Evolutionary conservation across 2,329 filamentous ascomycete genomes (phyloP).

Genomic region (Penicillium nordicum): DNA sequence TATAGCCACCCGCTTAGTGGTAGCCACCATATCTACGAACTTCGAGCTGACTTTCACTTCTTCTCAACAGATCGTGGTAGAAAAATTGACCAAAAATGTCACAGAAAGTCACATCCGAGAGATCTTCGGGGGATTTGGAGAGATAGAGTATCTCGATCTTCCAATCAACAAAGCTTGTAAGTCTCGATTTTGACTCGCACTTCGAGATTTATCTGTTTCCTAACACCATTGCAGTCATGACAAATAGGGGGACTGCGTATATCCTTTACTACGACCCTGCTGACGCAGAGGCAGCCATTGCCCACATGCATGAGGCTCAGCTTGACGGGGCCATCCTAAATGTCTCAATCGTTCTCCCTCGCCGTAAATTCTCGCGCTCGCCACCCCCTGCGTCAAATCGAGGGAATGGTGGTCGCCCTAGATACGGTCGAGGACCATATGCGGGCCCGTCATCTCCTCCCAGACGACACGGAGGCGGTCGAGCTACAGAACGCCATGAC

Average conservation of each 20-base stretch:
- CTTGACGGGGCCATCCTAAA: slow-evolving; percentile 78
- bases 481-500: slow-evolving; percentile 48
- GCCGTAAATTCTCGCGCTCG: slow-evolving; percentile 74
- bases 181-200: slow-evolving; percentile 22
- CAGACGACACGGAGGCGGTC: slow-evolving; percentile 39
- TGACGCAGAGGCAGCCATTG: slow-evolving; percentile 82
- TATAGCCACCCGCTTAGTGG: neutral
- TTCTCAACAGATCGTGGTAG: slow-evolving; percentile 71
- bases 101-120: slow-evolving; percentile 83
- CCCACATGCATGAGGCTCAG: slow-evolving; percentile 98
- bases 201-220: neutral
- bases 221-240: slow-evolving; percentile 60
- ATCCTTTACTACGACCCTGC: slow-evolving; percentile 74
- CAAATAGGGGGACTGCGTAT: slow-evolving; percentile 90
- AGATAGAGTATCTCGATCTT: slow-evolving; percentile 81
- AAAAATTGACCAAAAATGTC: slow-evolving; percentile 93
- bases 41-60: neutral
- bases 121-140: slow-evolving; percentile 86
- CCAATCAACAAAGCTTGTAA: slow-evolving; percentile 83
- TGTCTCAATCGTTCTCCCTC: slow-evolving; percentile 83
- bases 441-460: slow-evolving; percentile 31
- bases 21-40: neutral
- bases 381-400: slow-evolving; percentile 68
- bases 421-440: slow-evolving; percentile 30
- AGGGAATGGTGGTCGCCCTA: slow-evolving; percentile 54